These are phyloP conservation scores for Fusarium floridanum DNA, from an alignment of 2,329 filamentous ascomycete species.

Conservation along the genomic window DNA sequence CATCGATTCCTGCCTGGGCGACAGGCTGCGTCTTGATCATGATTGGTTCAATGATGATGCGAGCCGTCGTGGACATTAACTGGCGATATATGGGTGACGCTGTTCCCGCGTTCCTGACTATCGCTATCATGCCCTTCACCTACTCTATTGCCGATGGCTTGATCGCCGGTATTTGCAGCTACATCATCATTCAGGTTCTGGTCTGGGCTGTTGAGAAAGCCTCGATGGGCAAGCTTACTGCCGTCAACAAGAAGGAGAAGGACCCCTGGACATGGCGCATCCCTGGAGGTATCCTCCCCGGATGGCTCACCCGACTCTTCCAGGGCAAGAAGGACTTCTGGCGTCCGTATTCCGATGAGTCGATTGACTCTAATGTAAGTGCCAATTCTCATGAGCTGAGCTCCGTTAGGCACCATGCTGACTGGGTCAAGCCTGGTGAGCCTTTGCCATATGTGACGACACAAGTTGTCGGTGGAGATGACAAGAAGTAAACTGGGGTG, in stretches of 20 bases:
- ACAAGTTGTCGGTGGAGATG: background rate
- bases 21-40: slow-evolving; percentile 90
- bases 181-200: slow-evolving; percentile 79
- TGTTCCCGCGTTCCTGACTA: slow-evolving; percentile 85
- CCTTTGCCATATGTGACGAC: slow-evolving; percentile 2
- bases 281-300: slow-evolving; percentile 79
- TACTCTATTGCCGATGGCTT: slow-evolving; percentile 91
- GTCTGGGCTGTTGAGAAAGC: slow-evolving; percentile 77
- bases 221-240: slow-evolving; percentile 74
- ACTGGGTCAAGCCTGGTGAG: slow-evolving; percentile 15
- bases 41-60: slow-evolving; percentile 87
- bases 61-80: slow-evolving; percentile 86
- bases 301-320: slow-evolving; percentile 75
- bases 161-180: slow-evolving; percentile 83
- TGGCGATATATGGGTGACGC: slow-evolving; percentile 89
- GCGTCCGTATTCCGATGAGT: background rate
- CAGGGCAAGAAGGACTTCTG: slow-evolving; percentile 76
- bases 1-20: slow-evolving; percentile 89
- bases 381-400: slow-evolving; percentile 1
- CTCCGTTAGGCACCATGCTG: background rate
- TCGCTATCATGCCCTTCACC: slow-evolving; percentile 89
- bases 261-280: slow-evolving; percentile 86
- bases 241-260: slow-evolving; percentile 80
- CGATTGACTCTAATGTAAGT: background rate
- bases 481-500: background rate